Percentiles rank a stretch among this genome's conserved stretches.
Conservation (phyloP, 768 basidiomycete species). For the Leucocoprinus leucothites region DNA sequence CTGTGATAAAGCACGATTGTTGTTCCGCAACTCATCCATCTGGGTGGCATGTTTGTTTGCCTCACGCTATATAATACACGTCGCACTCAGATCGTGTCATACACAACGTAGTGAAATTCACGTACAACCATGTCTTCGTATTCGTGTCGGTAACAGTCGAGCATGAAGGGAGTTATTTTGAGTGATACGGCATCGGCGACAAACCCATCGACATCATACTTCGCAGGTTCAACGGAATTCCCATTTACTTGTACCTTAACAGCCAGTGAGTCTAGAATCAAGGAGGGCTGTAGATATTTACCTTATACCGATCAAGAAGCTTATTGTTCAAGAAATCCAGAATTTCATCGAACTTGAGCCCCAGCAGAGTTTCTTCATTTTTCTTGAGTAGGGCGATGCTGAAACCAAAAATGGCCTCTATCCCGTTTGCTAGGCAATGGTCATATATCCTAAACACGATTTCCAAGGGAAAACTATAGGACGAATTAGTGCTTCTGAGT, state of each 20-base stretch:
- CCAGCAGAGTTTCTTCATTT: conserved; percentile 77
- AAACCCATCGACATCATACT: conserved; percentile 77
- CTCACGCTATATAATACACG: conserved; percentile 39
- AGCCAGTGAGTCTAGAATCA: not conserved
- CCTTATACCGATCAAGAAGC: conserved; percentile 82
- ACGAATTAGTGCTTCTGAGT: not conserved
- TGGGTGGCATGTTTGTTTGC: conserved; percentile 83
- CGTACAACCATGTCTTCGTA: conserved; percentile 73
- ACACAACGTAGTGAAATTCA: not conserved
- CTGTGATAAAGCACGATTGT: conserved; percentile 68
- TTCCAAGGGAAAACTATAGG: conserved; percentile 81
- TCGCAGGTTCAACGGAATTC: conserved; percentile 22
- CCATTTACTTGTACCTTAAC: conserved; percentile 23
- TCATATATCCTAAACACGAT: conserved; percentile 97
- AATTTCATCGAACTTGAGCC: conserved; percentile 90
- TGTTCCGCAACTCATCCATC: conserved; percentile 77
- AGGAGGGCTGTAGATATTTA: conserved; percentile 5
- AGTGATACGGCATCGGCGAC: conserved; percentile 84
- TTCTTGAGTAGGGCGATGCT: conserved; percentile 82
- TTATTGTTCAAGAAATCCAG: conserved; percentile 77
- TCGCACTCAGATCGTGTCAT: not conserved
- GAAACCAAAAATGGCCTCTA: conserved; percentile 97
- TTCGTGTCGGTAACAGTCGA: conserved; percentile 86
- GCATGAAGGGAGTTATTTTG: conserved; percentile 92
- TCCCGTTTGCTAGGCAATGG: conserved; percentile 93